Conservation (phyloP, 441 rosid genomes). For the Jatropha multifida region DNA sequence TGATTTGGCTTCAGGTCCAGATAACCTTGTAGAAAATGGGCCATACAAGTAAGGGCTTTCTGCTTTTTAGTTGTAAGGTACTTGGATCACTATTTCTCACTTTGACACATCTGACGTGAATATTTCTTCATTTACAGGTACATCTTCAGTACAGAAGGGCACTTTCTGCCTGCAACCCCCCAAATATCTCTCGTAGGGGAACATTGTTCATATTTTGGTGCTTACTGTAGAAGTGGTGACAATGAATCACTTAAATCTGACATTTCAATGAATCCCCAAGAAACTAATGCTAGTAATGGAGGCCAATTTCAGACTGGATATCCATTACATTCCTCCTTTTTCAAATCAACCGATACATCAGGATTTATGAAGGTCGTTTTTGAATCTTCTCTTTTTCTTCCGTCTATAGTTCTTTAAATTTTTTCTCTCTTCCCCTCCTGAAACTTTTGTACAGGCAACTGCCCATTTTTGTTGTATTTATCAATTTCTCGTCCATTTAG, state of each 20-base stretch:
- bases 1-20: constrained; percentile 85
- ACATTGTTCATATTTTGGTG: constrained; percentile 86
- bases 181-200: constrained; percentile 83
- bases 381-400: neutral
- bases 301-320: constrained; percentile 28
- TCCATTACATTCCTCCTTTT: constrained; percentile 38
- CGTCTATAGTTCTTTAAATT: neutral
- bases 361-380: constrained; percentile 77
- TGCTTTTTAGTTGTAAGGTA: constrained; percentile 11
- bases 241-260: constrained; percentile 36
- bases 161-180: constrained; percentile 81
- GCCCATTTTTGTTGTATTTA: neutral
- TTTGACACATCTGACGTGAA: neutral
- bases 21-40: constrained; percentile 96
- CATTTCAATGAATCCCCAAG: constrained; percentile 35
- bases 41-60: constrained; percentile 78
- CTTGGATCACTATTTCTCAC: constrained; percentile 11
- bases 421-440: neutral
- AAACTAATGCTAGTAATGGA: constrained; percentile 44
- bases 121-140: constrained; percentile 48
- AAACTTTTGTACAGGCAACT: neutral
- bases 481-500: neutral
- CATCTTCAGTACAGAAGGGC: constrained; percentile 92
- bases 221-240: constrained; percentile 60
- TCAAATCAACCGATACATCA: constrained; percentile 47